Percentiles rank a stretch among this genome's conserved stretches.
phyloP scores from a whole-genome alignment of 2,329 filamentous ascomycete genomes.

The Cladosporium sp. region DNA sequence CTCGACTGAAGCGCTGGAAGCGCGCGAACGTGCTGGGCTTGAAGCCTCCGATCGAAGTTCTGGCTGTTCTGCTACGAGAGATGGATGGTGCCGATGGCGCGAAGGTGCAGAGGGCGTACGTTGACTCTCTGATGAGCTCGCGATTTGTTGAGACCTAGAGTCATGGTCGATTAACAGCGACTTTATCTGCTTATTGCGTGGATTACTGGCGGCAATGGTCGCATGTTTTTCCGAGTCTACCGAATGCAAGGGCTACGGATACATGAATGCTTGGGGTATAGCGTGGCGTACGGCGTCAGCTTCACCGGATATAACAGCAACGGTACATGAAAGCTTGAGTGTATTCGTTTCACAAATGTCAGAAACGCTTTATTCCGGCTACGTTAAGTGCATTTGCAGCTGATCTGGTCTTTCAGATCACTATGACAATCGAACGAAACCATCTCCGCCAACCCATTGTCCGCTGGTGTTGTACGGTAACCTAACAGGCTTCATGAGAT shows the following conservation, averaged over 20 bases:
- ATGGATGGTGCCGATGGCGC: conserved; percentile 50
- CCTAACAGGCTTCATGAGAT: neutral
- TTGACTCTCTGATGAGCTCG: conserved; percentile 65
- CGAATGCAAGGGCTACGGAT: neutral
- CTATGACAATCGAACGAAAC: neutral
- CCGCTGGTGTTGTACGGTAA: neutral
- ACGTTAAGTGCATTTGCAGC: neutral
- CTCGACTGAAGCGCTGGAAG: conserved; percentile 81
- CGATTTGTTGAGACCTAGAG: conserved; percentile 43
- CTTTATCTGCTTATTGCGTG: neutral
- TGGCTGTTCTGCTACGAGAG: conserved; percentile 78
- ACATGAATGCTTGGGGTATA: neutral
- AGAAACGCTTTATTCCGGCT: neutral
- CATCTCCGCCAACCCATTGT: neutral
- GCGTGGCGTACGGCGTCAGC: neutral
- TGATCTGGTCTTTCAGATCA: neutral
- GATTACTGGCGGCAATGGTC: neutral
- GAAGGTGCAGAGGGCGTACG: conserved; percentile 66
- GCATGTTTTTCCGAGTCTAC: neutral
- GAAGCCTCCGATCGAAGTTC: conserved; percentile 84
- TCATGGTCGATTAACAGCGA: neutral
- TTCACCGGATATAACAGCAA: neutral
- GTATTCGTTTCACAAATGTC: neutral
- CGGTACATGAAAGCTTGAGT: neutral
- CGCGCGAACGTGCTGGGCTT: conserved; percentile 79